Evolutionary conservation across 1,284 basidiomycete genomes (phyloP).

Genomic region (Schizophyllum commune): DNA sequence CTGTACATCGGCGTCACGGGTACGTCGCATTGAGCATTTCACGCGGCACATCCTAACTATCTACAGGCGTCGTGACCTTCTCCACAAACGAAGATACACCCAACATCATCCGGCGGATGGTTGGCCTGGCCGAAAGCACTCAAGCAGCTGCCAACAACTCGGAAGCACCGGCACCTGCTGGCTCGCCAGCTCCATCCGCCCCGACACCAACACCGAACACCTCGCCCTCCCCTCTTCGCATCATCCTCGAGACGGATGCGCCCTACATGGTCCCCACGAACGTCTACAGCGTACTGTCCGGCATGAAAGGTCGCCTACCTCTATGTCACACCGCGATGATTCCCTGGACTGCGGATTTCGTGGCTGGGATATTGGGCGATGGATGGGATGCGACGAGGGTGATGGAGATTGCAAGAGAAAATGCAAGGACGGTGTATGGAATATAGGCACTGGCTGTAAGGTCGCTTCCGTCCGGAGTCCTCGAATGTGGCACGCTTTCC

Average conservation of each 20-base stretch:
- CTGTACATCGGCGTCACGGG: slow-evolving; percentile 76
- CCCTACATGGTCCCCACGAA: slow-evolving; percentile 79
- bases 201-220: slow-evolving; percentile 10
- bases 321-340: slow-evolving; percentile 74
- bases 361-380: slow-evolving; percentile 43
- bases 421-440: slow-evolving; percentile 57
- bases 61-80: slow-evolving; percentile 69
- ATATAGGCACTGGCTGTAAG: slow-evolving; percentile 19
- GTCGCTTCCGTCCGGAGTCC: background rate
- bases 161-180: background rate
- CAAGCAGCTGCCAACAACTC: background rate
- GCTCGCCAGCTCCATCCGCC: background rate
- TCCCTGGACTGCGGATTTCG: slow-evolving; percentile 75
- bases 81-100: slow-evolving; percentile 63
- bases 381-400: slow-evolving; percentile 51
- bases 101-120: slow-evolving; percentile 47
- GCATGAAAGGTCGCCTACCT: slow-evolving; percentile 54
- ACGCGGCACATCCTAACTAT: background rate
- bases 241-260: slow-evolving; percentile 76
- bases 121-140: slow-evolving; percentile 7
- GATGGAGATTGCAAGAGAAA: slow-evolving; percentile 55
- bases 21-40: slow-evolving; percentile 13
- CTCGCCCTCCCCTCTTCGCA: slow-evolving; percentile 33
- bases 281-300: slow-evolving; percentile 48
- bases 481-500: slow-evolving; percentile 51